Evolutionary conservation across 169 alveolate genomes (phyloP).

Genomic region (Eimeria sp.): DNA sequence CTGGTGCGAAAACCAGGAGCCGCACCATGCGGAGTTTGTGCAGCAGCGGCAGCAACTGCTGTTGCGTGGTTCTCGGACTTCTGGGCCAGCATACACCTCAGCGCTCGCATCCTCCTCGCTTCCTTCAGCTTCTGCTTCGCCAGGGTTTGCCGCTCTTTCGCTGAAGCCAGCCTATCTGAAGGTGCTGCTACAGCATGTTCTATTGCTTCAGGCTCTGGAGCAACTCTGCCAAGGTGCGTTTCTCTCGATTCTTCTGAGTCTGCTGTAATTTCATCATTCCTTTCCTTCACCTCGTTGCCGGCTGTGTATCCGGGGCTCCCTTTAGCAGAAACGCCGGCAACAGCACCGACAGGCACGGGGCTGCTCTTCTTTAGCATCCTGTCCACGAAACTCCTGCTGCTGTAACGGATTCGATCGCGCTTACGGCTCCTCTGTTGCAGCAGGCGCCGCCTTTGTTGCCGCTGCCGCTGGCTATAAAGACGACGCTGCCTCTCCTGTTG

Average conservation of each 20-base stretch:
- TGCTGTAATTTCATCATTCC: neutral
- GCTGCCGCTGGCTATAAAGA: conserved; percentile 26
- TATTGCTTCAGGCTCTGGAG: neutral
- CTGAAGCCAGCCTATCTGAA: neutral
- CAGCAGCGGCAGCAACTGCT: conserved; percentile 25
- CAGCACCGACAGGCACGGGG: neutral
- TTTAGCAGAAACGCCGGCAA: neutral
- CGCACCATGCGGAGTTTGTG: neutral
- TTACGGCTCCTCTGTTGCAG: conserved; percentile 20
- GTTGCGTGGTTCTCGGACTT: neutral
- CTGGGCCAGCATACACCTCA: conserved; percentile 64
- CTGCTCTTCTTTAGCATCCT: neutral
- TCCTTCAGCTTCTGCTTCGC: conserved; percentile 5
- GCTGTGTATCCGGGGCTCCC: neutral
- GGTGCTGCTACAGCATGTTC: neutral
- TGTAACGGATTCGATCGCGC: conserved; percentile 3
- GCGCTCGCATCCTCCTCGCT: conserved; percentile 52
- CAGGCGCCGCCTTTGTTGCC: conserved; percentile 15
- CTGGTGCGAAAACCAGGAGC: neutral
- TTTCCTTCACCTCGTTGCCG: neutral
- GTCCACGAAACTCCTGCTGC: neutral
- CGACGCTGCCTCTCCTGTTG: neutral
- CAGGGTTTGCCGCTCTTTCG: neutral
- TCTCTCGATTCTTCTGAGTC: neutral
- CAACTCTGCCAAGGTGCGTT: neutral